phyloP scores from a whole-genome alignment of 2,329 filamentous ascomycete genomes.

The Ophiocordyceps camponoti-rufipedis region DNA sequence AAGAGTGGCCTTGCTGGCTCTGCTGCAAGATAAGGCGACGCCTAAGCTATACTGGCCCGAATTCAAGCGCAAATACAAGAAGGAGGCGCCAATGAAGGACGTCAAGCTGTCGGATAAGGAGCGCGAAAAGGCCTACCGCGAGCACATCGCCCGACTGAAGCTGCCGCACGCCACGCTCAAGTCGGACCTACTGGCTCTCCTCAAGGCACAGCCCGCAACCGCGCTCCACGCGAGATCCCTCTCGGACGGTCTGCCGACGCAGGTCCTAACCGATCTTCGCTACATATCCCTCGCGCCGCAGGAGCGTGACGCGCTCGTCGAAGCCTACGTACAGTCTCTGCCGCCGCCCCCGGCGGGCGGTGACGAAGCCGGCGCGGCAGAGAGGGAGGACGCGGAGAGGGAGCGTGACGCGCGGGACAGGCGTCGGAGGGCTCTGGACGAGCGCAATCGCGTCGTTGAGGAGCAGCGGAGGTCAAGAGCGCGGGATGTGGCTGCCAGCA shows the following conservation, averaged over 20 bases:
- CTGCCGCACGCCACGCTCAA: constrained; percentile 48
- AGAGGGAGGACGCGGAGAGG: constrained; percentile 31
- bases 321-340: constrained; percentile 46
- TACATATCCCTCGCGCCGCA: constrained; percentile 48
- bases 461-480: constrained; percentile 44
- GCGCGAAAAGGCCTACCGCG: constrained; percentile 61
- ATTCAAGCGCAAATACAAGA: constrained; percentile 80
- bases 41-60: constrained; percentile 95
- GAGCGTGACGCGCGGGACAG: constrained; percentile 30
- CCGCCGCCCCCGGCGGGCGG: constrained; percentile 28
- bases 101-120: constrained; percentile 54
- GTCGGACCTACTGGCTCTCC: constrained; percentile 46
- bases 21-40: constrained; percentile 66
- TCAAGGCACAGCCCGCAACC: constrained; percentile 40
- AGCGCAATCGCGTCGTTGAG: constrained; percentile 41
- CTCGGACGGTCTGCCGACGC: constrained; percentile 37
- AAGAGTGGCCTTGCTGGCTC: constrained; percentile 59
- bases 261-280: constrained; percentile 46
- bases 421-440: constrained; percentile 48
- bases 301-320: constrained; percentile 45
- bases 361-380: constrained; percentile 18
- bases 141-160: constrained; percentile 50
- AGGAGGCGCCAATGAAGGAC: constrained; percentile 65
- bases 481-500: constrained; percentile 39
- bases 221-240: constrained; percentile 41